phyloP scores from a whole-genome alignment of 176 grass and related monocot genomes.

The Oryza rufipogon region DNA sequence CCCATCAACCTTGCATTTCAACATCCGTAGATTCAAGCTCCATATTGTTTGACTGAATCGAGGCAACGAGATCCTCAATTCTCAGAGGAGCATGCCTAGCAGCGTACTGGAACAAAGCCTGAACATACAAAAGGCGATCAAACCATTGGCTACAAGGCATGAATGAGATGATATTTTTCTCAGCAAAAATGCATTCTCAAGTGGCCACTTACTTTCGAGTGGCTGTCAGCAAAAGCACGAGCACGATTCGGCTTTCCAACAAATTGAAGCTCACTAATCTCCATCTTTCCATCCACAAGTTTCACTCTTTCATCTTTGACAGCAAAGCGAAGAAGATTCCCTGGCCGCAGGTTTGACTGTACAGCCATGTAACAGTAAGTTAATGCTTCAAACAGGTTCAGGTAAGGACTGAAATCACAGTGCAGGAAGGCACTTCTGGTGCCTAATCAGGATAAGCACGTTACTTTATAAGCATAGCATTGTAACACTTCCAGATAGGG shows the following conservation, averaged over 20 bases:
- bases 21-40: conserved; percentile 65
- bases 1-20: conserved; percentile 74
- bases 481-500: not conserved
- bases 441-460: not conserved
- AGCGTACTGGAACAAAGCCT: conserved; percentile 96
- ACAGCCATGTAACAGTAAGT: conserved; percentile 31
- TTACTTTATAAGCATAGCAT: not conserved
- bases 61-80: conserved; percentile 79
- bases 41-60: conserved; percentile 59
- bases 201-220: conserved; percentile 78
- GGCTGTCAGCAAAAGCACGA: conserved; percentile 84
- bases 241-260: conserved; percentile 66
- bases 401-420: not conserved
- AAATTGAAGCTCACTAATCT: conserved; percentile 68
- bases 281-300: conserved; percentile 81
- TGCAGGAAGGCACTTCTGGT: not conserved
- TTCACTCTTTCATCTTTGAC: conserved; percentile 85
- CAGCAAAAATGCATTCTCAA: conserved; percentile 17
- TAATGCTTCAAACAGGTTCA: conserved; percentile 21
- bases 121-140: conserved; percentile 22
- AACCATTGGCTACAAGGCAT: conserved; percentile 20
- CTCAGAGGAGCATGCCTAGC: conserved; percentile 72
- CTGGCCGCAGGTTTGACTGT: conserved; percentile 66
- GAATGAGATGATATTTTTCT: not conserved
- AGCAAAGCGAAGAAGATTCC: conserved; percentile 77